Base-by-base conservation (phyloP, 768 basidiomycete species). In the Crepidotus variabilis region DNA sequence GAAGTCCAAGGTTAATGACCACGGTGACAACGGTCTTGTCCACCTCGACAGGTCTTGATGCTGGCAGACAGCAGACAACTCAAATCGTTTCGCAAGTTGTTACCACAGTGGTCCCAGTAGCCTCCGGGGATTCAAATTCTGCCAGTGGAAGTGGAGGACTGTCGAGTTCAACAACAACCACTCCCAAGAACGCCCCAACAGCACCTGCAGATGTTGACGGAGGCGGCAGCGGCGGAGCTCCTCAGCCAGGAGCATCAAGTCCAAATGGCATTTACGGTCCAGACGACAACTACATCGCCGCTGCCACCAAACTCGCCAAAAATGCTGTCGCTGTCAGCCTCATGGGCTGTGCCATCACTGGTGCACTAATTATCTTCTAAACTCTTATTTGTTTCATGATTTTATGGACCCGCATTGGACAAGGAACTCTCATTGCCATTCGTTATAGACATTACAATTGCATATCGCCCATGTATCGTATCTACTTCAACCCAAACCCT, bases 191-290 rank as follows among this genome's bases (percentile, higher is more conserved):
- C 53, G 72, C 82, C 8, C 81, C 88, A 6, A 88, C 88, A 9
- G 87, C 88, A 1, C 71, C 86, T 2, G 70, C 83, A 21, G 66
- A 71, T 53, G 70, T 86, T 28, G 67, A 77, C 24, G 86, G 80
- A 34, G 87, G 86, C 10, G 85, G 80, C 55, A 35, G 21, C 8
- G 60, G 71, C 24, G 82, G 82, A 22, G 88, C 88, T 2, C 88
- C 88, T 9, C 69, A 72, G 47, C 88, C 88, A 22, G 88, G 87
- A 20, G 69, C 74, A 49, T 60, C 72, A 18, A 77, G 70, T 45
- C 50, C 67, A 4, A 70, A 82, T 23, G 85, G 85, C 32, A 69
- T 78, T 34, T 86, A 77, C 58, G 88, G 88, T n/a, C 88, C 88
- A 48, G 75, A 77, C 48, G 88, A 91, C 63, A 68, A 75, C 52